Percentiles rank a stretch among this genome's conserved stretches.
Evolutionary conservation across 805 yeast genomes (phyloP).

Genomic region (Candida pseudoglaebosa): DNA sequence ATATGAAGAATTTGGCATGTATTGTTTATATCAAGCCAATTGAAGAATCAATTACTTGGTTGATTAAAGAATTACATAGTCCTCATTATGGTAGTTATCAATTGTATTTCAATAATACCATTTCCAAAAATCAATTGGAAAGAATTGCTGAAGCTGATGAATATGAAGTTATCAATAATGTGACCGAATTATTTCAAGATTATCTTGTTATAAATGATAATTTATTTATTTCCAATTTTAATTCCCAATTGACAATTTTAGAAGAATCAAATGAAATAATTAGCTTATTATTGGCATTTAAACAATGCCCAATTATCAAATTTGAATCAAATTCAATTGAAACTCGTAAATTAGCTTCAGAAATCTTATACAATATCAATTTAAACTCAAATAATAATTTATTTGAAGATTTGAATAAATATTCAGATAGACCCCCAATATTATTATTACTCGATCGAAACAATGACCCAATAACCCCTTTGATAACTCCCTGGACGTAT

Average conservation of each 20-base stretch:
- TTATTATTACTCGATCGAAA: constrained; percentile 76
- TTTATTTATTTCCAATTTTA: constrained; percentile 39
- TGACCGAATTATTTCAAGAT: constrained; percentile 84
- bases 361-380: constrained; percentile 53
- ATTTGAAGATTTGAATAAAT: constrained; percentile 60
- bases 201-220: constrained; percentile 70
- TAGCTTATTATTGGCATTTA: constrained; percentile 66
- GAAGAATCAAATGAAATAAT: constrained; percentile 38
- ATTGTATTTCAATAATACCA: constrained; percentile 70
- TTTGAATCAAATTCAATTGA: constrained; percentile 72
- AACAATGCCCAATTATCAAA: constrained; percentile 72
- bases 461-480: constrained; percentile 90
- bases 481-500: constrained; percentile 94
- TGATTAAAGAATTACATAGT: constrained; percentile 62
- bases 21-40: constrained; percentile 75
- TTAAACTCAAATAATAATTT: constrained; percentile 52
- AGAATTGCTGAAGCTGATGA: constrained; percentile 88
- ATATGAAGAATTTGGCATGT: constrained; percentile 66
- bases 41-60: constrained; percentile 53
- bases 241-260: constrained; percentile 21
- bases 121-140: constrained; percentile 76
- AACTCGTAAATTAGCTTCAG: constrained; percentile 61
- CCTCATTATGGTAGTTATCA: constrained; percentile 83
- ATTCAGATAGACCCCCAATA: constrained; percentile 65
- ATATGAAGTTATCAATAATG: constrained; percentile 68